Percentiles rank a stretch among this genome's conserved stretches.
These are phyloP conservation scores for Chaetomium sp. DNA, from an alignment of 2,329 filamentous ascomycete genomes.

Conservation along the genomic window DNA sequence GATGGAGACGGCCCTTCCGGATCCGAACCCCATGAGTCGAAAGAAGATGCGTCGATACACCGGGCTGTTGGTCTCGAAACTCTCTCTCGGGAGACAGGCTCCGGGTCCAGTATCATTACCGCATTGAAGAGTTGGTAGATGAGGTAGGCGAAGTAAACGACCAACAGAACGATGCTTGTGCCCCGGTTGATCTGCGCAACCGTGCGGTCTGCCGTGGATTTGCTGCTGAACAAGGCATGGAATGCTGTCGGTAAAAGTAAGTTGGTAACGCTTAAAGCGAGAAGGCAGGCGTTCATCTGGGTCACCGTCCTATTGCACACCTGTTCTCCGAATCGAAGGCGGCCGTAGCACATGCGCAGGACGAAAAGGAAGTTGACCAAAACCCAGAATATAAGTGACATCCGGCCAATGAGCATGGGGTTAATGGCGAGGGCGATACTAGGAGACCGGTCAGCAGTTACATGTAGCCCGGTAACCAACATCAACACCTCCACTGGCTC, in stretches of 20 bases:
- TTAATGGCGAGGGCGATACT: conserved; percentile 78
- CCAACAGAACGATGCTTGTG: conserved; percentile 78
- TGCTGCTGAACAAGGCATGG: conserved; percentile 80
- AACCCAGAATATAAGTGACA: conserved; percentile 85
- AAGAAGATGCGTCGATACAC: conserved; percentile 54
- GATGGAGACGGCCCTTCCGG: conserved; percentile 43
- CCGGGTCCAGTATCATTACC: too few species aligned
- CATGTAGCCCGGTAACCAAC: too few species aligned
- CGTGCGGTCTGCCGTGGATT: conserved; percentile 61
- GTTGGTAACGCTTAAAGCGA: conserved; percentile 88
- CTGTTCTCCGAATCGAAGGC: conserved; percentile 85
- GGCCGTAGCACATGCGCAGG: conserved; percentile 85
- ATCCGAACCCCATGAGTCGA: conserved; percentile 68
- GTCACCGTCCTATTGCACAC: conserved; percentile 95
- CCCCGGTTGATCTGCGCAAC: conserved; percentile 86
- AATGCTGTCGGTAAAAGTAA: conserved; percentile 88
- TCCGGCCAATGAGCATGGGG: conserved; percentile 88
- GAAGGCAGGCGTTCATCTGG: conserved; percentile 91
- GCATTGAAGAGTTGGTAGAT: conserved; percentile 89
- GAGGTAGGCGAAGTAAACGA: conserved; percentile 83
- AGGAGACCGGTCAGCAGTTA: conserved; percentile 14
- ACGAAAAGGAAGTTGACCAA: conserved; percentile 86
- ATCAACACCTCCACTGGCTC: conserved; percentile 54
- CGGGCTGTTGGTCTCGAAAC: conserved; percentile 84
- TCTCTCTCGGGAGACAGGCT: conserved; percentile 81